Base-by-base conservation (phyloP, 306 rosid genomes). In the Senna siamea region DNA sequence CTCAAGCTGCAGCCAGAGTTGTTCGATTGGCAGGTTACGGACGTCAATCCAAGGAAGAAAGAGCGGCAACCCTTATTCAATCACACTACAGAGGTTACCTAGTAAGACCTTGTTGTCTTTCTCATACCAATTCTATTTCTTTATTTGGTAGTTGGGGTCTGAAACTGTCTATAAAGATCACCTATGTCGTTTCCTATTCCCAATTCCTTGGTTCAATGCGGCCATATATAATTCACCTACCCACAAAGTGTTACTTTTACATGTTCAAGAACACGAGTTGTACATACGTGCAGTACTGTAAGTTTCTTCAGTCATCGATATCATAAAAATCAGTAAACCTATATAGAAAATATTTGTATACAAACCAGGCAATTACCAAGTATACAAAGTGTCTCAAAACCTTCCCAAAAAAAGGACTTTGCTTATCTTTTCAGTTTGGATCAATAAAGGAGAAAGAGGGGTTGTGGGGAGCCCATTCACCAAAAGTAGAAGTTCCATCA, bases 1-100 rank as follows among this genome's bases (percentile, higher is more conserved):
- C 95, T 20, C 90, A 85, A 73, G 95, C 95, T 0, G 95, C 95
- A 0, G 89, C 95, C 2, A 85, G 81, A 81, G 96, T 87, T 28
- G 90, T 89, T 7, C 85, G 86, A 17, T 71, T 89, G 78, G 87
- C 89, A 7, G 90, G 96, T 11, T 87, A 89, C 78, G 90, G 90
- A 1, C 85, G 89, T 32, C 85, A 83, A 68, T 79, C 87, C 38
- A 78, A 61, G 73, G 96, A 87, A 77, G 96, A 81, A 75, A 73
- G 88, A 68, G 90, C 96, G 59, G 89, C 96, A 50, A 89, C 77
- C 0, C 80, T 87, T 46, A 89, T 89, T 59, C 96, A 89, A 69
- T 81, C 96, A 57, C 26, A 72, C 53, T 89, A 89, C 57, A 85
- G 87, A 78, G 96, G 96, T 69, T 87, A 87, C 76, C 83, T 89